Base-by-base conservation (phyloP, 2,329 filamentous ascomycete species). In the Claviceps pusilla region DNA sequence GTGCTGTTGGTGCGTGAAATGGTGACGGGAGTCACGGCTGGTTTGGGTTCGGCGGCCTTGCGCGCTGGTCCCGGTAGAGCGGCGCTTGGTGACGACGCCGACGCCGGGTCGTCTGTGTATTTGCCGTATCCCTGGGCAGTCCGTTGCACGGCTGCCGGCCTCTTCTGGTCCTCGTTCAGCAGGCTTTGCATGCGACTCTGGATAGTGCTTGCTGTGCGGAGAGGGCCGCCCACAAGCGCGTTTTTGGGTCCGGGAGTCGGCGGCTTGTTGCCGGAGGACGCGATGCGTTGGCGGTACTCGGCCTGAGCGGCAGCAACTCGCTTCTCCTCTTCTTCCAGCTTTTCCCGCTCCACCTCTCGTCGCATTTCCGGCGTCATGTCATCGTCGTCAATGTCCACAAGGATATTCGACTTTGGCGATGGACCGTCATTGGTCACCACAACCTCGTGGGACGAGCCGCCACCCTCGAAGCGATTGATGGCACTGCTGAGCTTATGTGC, bases 71-170 rank as follows among this genome's bases (percentile, higher is more conserved):
- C 68, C 2, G 76, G 76, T 0, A 68, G 60, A 31, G 68, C 57
- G 33, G 68, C 57, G 58, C 70, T 72, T 24, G 71, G 70, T 9
- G 63, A 46, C 51, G 66, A 70, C 58, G 58, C 63, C 4, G 65
- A 62, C 16, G 67, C 62, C 4, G 70, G 67, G 3, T 69, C 68
- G 58, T 83, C 86, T 24, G 90, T 89, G 66, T 87, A 96, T 57
- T 84, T 84, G 7, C 93, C 93, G 65, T 97, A 97, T 0, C 91
- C 91, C 59, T 90, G 84, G 0, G 90, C 90, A 0, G 89, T 95
- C 51, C 75, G 71, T 59, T 83, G 82, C 33, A 80, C 77, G 14
- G 72, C 70, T 1, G 76, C 65, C 0, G 75, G 70, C 59, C 76
- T 82, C 61, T 76, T 82, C 61, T 82, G 80, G 45, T 85, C 88